These are phyloP conservation scores for Grosmannia huntii DNA, from an alignment of 2,329 filamentous ascomycete species.

Conservation along the genomic window DNA sequence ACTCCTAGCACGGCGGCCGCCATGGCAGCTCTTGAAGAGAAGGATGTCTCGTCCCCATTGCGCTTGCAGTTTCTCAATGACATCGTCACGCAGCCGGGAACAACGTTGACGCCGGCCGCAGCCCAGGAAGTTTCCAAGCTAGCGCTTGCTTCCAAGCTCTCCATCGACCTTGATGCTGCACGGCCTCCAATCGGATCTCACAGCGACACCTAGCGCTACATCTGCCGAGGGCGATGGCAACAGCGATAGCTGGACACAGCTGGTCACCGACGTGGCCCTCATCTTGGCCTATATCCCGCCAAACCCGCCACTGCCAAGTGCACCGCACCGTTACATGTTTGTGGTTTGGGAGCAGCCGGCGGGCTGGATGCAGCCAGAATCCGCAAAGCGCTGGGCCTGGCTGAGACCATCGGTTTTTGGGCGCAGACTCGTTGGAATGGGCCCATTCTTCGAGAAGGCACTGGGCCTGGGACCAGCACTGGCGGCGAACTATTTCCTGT, in stretches of 20 bases:
- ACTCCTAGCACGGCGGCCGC: too few species aligned
- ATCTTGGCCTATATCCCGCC: conserved; percentile 6
- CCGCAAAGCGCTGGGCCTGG: conserved; percentile 20
- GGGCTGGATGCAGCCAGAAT: conserved; percentile 9
- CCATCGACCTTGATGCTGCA: conserved; percentile 37
- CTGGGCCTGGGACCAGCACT: conserved; percentile 13
- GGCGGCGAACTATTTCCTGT: conserved; percentile 15
- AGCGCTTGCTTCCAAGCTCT: conserved; percentile 2
- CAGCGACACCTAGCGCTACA: neutral
- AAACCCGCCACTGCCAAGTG: conserved; percentile 7
- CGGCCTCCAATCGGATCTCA: conserved; percentile 30
- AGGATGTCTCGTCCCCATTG: neutral
- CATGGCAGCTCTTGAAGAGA: too few species aligned
- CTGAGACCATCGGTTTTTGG: conserved; percentile 21
- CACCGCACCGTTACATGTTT: conserved; percentile 11
- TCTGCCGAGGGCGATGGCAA: neutral
- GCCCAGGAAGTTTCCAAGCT: neutral
- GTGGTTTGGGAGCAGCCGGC: conserved; percentile 11
- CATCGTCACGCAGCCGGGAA: neutral
- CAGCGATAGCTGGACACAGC: conserved; percentile 4
- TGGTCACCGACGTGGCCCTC: neutral
- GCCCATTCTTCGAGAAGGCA: conserved; percentile 23
- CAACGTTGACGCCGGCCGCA: neutral
- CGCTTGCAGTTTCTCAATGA: conserved; percentile 1
- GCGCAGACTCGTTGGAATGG: conserved; percentile 29